Evolutionary conservation across 2,329 filamentous ascomycete genomes (phyloP), one percentile per base, ranked within the genome.

Genomic region (Colletotrichum sp.): DNA sequence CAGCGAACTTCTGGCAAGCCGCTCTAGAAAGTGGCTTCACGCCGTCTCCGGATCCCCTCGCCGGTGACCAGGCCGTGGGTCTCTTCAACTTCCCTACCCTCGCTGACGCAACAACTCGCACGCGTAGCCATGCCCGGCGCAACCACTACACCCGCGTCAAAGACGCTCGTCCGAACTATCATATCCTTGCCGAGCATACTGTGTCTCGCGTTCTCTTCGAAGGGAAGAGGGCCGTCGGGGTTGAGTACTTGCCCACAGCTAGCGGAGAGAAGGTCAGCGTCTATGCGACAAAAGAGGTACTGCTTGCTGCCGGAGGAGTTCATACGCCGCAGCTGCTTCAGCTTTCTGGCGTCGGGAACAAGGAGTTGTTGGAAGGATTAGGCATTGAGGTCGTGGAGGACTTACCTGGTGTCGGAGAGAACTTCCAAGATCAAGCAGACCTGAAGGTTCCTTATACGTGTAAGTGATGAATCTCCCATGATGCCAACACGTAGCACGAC

Each of bases 171-270:
- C 87, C 90, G 0, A 92, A 93, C 72, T 87, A 94, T 3, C 90
- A 93, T 72, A 85, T 94, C 6, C 84, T 94, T 1, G 85, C 89
- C 0, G 87, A 93, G 78, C 87, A 89, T 3, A 89, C 89, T 72
- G 91, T 94, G 1, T 83, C 88, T 3, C 88, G 87, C 4, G 87
- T 93, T 1, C 75, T 92, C 3, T 90, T 92, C 68, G 85, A 89
- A 3, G 85, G 86, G 6, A 90, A 87, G 44, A 80, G 85, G 49
- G 92, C 92, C 6, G 84, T 87, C 1, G 92, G 92, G 0, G 87
- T 94, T 2, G 90, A 93, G 78, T 92, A 89, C 76, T 85, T 88
- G 24, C 32, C 80, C 77, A 39, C 68, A 3, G 34, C 67, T 36
- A 62, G 77, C 9, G 76, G 76, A 2, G 39, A 71, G 18, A 66